These are phyloP conservation scores for Citropsis articulata DNA, from an alignment of 345 rosid genomes.

Conservation along the genomic window DNA sequence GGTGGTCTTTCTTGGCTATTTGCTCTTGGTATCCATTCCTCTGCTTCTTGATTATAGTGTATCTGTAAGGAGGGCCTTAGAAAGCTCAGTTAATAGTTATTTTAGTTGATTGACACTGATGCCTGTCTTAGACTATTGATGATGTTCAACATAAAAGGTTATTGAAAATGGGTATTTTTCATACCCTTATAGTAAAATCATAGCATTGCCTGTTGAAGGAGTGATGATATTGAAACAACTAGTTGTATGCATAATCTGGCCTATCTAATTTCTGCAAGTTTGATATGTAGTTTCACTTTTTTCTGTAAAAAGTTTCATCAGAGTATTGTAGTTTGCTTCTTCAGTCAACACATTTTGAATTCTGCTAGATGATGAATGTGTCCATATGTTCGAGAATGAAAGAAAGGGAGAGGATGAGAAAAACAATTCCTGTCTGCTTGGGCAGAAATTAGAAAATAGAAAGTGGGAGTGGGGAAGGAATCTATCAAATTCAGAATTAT, in stretches of 20 bases:
- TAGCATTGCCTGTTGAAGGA: background rate
- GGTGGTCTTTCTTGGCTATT: background rate
- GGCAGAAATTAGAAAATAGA: background rate
- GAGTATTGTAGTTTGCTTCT: background rate
- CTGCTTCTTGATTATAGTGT: background rate
- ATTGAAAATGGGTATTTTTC: background rate
- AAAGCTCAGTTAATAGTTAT: background rate
- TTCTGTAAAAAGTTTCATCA: background rate
- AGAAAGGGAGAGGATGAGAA: background rate
- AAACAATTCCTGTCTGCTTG: background rate
- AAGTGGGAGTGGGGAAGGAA: background rate
- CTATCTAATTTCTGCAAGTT: background rate
- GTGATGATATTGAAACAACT: background rate
- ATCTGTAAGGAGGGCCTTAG: background rate
- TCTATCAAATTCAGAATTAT: background rate
- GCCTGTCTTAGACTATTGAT: background rate
- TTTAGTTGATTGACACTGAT: background rate
- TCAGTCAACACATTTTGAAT: background rate
- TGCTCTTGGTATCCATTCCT: background rate
- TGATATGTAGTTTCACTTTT: background rate
- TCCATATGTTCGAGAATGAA: background rate
- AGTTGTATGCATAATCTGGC: background rate
- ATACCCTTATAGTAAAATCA: background rate
- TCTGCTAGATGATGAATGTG: background rate
- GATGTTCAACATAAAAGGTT: background rate